These are phyloP conservation scores for Psilocybe subaeruginosa DNA, from an alignment of 768 basidiomycete genomes.

Conservation along the genomic window DNA sequence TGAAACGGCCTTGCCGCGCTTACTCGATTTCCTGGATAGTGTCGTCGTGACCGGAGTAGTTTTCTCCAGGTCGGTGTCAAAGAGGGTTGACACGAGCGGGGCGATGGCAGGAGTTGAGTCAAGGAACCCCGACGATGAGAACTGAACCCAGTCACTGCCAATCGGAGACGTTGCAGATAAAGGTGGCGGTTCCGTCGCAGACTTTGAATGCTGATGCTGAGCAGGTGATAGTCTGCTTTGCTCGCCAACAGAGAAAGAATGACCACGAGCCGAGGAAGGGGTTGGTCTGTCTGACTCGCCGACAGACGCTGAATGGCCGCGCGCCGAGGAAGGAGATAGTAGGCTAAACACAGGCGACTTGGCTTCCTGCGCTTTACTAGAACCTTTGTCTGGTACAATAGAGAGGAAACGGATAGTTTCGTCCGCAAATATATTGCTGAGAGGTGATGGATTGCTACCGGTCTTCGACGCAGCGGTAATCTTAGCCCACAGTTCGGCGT, in stretches of 20 bases:
- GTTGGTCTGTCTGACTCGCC: constrained; percentile 21
- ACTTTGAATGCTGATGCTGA: constrained; percentile 29
- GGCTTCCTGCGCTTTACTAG: constrained; percentile 28
- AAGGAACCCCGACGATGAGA: constrained; percentile 67
- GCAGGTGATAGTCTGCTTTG: constrained; percentile 20
- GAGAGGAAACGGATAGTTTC: constrained; percentile 64
- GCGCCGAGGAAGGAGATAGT: constrained; percentile 28
- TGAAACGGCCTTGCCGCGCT: constrained; percentile 19
- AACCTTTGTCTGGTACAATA: constrained; percentile 46
- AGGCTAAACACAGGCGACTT: constrained; percentile 35
- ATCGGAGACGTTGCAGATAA: constrained; percentile 32
- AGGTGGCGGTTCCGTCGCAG: constrained; percentile 33
- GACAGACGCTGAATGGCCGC: constrained; percentile 29
- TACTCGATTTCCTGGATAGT: constrained; percentile 27
- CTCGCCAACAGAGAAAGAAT: constrained; percentile 26
- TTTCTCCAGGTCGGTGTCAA: constrained; percentile 61
- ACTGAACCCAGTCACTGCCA: constrained; percentile 66
- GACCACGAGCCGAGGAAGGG: constrained; percentile 30
- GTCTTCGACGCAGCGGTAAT: constrained; percentile 48
- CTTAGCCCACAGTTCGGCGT: constrained; percentile 53
- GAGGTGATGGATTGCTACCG: constrained; percentile 34
- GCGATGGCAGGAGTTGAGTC: constrained; percentile 37
- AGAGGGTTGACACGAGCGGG: constrained; percentile 58
- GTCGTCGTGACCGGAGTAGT: constrained; percentile 27
- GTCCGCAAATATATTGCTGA: constrained; percentile 65